Base-by-base conservation (phyloP, 139 green algal species). In the Chlamydomonas sp. region DNA sequence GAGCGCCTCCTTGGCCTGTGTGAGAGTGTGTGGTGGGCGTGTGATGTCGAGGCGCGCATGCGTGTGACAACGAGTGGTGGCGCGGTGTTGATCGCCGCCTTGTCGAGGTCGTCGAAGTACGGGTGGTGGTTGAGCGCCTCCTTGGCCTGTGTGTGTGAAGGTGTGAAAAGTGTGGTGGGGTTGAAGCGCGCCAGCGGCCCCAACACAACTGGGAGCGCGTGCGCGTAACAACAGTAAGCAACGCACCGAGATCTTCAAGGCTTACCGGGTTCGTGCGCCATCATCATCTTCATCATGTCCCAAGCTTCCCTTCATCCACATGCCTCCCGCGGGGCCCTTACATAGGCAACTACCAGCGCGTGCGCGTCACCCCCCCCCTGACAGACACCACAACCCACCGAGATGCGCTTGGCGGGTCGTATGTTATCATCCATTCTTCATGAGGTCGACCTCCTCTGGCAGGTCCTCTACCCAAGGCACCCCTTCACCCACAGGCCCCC, bases 81-180 rank as follows among this genome's bases (percentile, higher is more conserved):
- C 20, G 43, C 16, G 13, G 43, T 33, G 65, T 95, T 88, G 1
- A 95, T 78, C 5, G 54, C 34, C 3, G 24, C 78, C 77, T 83
- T 88, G 77, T 92, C 83, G 33, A 93, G 72, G 72, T 96, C 86
- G 67, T 95, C 82, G 84, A 98, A 98, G 86, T 97, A 98, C 5
- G 90, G 85, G 81, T 98, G 43, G 13, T 13, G 94, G 8, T 86
- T 76, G 33, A 98, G 73, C 1, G 94, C 93, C 28, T 97, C 89
- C 83, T 95, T 97, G 37, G 94, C 94, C 85, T 93, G 81, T 63
- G 77, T 34, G 33, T 13, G 43, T 13, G 13, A 26, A 20, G 13
- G 43, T 26, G 20, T 26, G 43, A 20, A 26, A 54, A 20, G 43
- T 13, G 43, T 13, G 13, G 20, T 54, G 43, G 43, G 13, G 43